A percentile compares a stretch with the other conserved stretches of the same genome.
phyloP scores from a whole-genome alignment of 2,329 filamentous ascomycete species.

The Cercospora beticola region DNA sequence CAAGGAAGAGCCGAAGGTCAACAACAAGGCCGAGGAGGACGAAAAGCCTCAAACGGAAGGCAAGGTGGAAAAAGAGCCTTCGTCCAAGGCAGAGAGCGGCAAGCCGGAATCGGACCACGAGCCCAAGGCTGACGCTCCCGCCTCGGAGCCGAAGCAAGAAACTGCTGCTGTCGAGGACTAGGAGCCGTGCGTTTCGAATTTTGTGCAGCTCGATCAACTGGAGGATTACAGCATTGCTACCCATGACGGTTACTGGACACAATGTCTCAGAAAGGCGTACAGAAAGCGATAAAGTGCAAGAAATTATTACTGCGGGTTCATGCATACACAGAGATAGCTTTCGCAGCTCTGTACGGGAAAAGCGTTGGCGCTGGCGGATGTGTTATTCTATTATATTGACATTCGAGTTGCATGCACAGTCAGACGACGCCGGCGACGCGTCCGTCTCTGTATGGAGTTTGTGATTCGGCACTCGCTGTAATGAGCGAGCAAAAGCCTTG shows the following conservation, averaged over 20 bases:
- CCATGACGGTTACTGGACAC: slow-evolving; percentile 4
- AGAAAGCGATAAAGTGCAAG: slow-evolving; percentile 14
- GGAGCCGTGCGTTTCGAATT: background rate
- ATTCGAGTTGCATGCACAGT: slow-evolving; percentile 13
- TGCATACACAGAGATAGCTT: slow-evolving; percentile 12
- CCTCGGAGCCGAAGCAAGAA: background rate
- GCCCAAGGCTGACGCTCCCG: background rate
- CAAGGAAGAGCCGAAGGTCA: slow-evolving; percentile 1
- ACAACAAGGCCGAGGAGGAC: background rate
- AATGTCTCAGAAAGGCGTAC: slow-evolving; percentile 9
- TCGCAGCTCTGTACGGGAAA: slow-evolving; percentile 17
- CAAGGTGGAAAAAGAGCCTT: slow-evolving; percentile 1
- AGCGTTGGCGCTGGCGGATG: slow-evolving; percentile 17
- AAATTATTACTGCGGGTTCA: background rate
- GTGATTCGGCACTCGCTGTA: background rate
- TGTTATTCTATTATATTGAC: slow-evolving; percentile 1
- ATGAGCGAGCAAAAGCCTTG: background rate
- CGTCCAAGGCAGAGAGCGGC: background rate
- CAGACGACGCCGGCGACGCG: slow-evolving; percentile 16
- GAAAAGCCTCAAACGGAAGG: slow-evolving; percentile 1
- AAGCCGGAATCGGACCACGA: background rate
- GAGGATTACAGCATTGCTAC: slow-evolving; percentile 2
- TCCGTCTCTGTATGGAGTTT: slow-evolving; percentile 13
- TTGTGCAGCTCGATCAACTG: background rate
- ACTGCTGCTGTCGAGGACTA: background rate